These are phyloP conservation scores for Ensete ventricosum DNA, from an alignment of 176 grass and related monocot genomes.

Conservation along the genomic window DNA sequence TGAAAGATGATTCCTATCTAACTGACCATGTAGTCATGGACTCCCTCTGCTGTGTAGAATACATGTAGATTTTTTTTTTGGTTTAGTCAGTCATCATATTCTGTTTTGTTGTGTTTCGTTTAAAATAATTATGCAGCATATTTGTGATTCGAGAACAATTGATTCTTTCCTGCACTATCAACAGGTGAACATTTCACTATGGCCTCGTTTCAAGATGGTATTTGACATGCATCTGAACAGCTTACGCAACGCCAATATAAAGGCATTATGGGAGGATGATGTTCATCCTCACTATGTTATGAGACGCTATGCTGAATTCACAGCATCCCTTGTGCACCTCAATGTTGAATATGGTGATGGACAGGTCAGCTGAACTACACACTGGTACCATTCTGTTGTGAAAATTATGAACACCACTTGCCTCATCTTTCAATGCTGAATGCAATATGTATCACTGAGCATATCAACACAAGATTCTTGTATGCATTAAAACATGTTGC, in stretches of 20 bases:
- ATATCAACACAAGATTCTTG: not conserved
- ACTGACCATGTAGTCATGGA: too few relatives aligned
- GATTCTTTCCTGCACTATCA: conserved; percentile 10
- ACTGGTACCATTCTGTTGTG: conserved; percentile 4
- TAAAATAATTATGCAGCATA: conserved; percentile 14
- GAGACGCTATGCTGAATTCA: conserved; percentile 94
- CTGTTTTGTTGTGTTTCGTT: not conserved
- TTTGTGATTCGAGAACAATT: not conserved
- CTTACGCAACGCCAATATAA: conserved; percentile 83
- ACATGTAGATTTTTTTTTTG: not conserved
- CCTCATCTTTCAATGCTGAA: not conserved
- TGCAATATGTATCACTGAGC: not conserved
- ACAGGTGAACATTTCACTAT: conserved; percentile 85
- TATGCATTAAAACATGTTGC: not conserved
- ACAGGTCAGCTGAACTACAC: conserved; percentile 53
- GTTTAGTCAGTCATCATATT: not conserved
- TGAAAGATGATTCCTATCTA: too few relatives aligned
- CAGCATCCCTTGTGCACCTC: conserved; percentile 83
- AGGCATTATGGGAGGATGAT: conserved; percentile 89
- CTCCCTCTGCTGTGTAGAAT: not conserved
- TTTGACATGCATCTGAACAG: conserved; percentile 96
- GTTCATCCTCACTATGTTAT: conserved; percentile 92
- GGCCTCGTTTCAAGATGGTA: conserved; percentile 98
- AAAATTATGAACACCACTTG: not conserved
- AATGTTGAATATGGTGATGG: conserved; percentile 97